Conservation (phyloP, 768 basidiomycete genomes). For the Lactifluus hygrophoroides region DNA sequence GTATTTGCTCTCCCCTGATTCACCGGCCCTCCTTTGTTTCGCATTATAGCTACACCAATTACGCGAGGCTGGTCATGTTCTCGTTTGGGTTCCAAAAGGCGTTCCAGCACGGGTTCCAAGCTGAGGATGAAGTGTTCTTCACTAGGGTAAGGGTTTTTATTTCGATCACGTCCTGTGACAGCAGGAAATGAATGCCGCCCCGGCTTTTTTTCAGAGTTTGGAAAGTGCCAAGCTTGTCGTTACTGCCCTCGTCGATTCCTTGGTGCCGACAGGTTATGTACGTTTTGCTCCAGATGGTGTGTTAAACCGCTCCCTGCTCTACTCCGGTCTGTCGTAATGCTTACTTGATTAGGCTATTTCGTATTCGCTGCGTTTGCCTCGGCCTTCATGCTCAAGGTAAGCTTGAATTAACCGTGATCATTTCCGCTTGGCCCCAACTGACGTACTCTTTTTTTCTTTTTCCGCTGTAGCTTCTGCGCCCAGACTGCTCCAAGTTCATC, state of each 20-base stretch:
- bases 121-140: conserved; percentile 25
- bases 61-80: conserved; percentile 33
- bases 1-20: background rate
- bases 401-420: conserved; percentile 11
- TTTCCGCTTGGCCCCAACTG: background rate
- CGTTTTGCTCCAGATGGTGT: conserved; percentile 25
- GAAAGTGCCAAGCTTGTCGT: conserved; percentile 17
- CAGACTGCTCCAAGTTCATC: conserved; percentile 58
- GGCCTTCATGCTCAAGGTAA: conserved; percentile 79
- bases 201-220: conserved; percentile 9
- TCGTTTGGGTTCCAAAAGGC: conserved; percentile 37
- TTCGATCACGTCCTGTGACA: background rate
- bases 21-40: background rate
- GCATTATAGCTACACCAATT: conserved; percentile 15
- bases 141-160: conserved; percentile 18
- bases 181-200: background rate
- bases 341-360: conserved; percentile 11
- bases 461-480: conserved; percentile 60
- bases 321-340: background rate
- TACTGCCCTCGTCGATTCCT: conserved; percentile 13
- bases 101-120: conserved; percentile 23
- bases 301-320: background rate
- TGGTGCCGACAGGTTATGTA: conserved; percentile 22
- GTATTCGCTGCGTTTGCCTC: conserved; percentile 40
- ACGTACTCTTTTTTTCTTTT: background rate